phyloP scores from a whole-genome alignment of 2,329 filamentous ascomycete species.

The Trichoderma aggressivum region DNA sequence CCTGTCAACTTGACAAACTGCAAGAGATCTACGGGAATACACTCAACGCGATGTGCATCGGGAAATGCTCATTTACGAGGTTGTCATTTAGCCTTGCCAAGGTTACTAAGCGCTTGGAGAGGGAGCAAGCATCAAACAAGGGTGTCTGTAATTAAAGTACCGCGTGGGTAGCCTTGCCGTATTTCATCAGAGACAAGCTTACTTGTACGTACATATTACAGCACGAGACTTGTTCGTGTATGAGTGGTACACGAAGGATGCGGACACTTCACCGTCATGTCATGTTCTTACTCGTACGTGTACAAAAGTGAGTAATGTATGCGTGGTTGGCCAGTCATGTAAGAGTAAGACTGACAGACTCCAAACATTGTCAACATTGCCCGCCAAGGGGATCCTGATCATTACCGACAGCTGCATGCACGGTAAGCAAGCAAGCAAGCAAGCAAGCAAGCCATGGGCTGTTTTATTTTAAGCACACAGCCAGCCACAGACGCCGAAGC shows the following conservation, averaged over 20 bases:
- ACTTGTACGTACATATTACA: not conserved
- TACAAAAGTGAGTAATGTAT: too few species aligned
- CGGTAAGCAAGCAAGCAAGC: too few species aligned
- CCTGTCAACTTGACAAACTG: not conserved
- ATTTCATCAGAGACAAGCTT: not conserved
- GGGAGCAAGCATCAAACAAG: not conserved
- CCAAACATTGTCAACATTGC: not conserved
- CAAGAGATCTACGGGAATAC: conserved; percentile 10
- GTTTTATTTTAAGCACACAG: not conserved
- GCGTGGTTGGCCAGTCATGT: not conserved
- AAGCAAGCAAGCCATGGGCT: not conserved
- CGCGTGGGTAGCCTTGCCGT: not conserved
- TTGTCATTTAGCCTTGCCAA: not conserved
- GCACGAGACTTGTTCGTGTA: not conserved
- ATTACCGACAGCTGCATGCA: not conserved
- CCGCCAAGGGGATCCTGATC: not conserved
- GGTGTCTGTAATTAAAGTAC: not conserved
- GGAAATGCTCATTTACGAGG: not conserved
- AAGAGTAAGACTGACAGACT: not conserved
- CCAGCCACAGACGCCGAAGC: not conserved
- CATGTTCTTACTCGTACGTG: not conserved
- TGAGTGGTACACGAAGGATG: not conserved
- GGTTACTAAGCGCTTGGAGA: not conserved
- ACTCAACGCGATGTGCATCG: not conserved
- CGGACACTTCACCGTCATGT: not conserved